Base-by-base conservation (phyloP, 768 basidiomycete genomes). In the Amanita subjunquillea region DNA sequence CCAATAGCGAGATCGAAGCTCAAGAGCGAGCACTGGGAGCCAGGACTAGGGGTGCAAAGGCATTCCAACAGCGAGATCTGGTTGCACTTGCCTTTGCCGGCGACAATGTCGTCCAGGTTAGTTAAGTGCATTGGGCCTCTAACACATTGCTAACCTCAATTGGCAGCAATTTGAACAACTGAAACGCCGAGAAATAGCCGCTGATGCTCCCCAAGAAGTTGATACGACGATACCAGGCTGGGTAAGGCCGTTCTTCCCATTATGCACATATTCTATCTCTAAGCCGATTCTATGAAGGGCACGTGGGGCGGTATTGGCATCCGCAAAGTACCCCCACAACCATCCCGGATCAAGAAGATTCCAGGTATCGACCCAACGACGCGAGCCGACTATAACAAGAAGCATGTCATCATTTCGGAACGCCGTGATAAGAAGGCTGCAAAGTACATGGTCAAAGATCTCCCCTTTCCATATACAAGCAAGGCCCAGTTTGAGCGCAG, bases 1-100 rank as follows among this genome's bases (percentile, higher is more conserved):
- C 58, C 39, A 73, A 83, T 53, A 83, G 82, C 56, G 87, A 88
- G 59, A 65, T 83, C 34, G 86, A 85, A 34, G 83, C 77, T 23
- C 88, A 87, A 59, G 87, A 87, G 59, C 68, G 69, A 1, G 63
- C 66, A 48, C 50, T 57, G 50, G 79, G 70, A 58, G 61, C 65
- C 40, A 82, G 76, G 61, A 71, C 63, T 49, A 72, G 61, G 58
- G 71, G 70, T 22, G 63, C 79, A 0, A 78, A 75, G 49, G 87
- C 88, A 0, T 92, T 97, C 68, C 75, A 88, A 64, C 95, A 98
- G 65, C 77, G 90, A 37, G 92, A 98, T 58, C 73, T 98, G 10
- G 93, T 99, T 10, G 89, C 93, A 1, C 82, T 83, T 51, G 96
- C 96, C 0, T 99, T 99, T 70, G 95, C 94, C 1, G 94, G 92